phyloP scores from a whole-genome alignment of 2,329 filamentous ascomycete genomes.

The Graphilbum ipis-grandicollis region DNA sequence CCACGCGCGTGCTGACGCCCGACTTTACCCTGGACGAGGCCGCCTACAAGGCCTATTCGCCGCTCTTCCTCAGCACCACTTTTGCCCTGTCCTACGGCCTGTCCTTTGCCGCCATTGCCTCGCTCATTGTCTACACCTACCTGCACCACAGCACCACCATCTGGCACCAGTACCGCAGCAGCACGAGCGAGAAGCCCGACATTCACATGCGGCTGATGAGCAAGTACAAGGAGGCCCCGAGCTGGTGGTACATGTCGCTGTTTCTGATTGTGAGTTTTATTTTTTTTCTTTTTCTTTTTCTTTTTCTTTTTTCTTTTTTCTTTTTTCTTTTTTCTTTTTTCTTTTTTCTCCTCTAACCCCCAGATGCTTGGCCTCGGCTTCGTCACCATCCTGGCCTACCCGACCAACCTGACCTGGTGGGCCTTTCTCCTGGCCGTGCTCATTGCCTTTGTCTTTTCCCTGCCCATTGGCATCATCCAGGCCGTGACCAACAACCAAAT shows the following conservation, averaged over 20 bases:
- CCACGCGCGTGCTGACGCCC: constrained; percentile 40
- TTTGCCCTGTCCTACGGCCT: constrained; percentile 55
- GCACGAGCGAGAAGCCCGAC: constrained; percentile 41
- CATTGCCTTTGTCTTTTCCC: constrained; percentile 44
- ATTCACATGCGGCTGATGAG: constrained; percentile 48
- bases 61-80: constrained; percentile 52
- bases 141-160: constrained; percentile 52
- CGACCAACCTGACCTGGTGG: constrained; percentile 57
- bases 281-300: too few relatives aligned
- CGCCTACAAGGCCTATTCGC: constrained; percentile 50
- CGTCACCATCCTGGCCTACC: constrained; percentile 38
- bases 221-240: constrained; percentile 44
- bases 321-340: constrained; percentile 1
- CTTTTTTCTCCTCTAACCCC: constrained; percentile 1
- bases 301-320: constrained; percentile 4
- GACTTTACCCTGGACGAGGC: constrained; percentile 44
- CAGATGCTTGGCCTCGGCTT: constrained; percentile 36
- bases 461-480: constrained; percentile 54
- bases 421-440: constrained; percentile 48
- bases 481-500: constrained; percentile 55
- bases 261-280: constrained; percentile 29
- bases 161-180: constrained; percentile 42
- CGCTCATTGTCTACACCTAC: constrained; percentile 49
- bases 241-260: constrained; percentile 45
- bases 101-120: constrained; percentile 54